These are phyloP conservation scores for Musa troglodytarum DNA, from an alignment of 176 grass and related monocot species.

Conservation along the genomic window DNA sequence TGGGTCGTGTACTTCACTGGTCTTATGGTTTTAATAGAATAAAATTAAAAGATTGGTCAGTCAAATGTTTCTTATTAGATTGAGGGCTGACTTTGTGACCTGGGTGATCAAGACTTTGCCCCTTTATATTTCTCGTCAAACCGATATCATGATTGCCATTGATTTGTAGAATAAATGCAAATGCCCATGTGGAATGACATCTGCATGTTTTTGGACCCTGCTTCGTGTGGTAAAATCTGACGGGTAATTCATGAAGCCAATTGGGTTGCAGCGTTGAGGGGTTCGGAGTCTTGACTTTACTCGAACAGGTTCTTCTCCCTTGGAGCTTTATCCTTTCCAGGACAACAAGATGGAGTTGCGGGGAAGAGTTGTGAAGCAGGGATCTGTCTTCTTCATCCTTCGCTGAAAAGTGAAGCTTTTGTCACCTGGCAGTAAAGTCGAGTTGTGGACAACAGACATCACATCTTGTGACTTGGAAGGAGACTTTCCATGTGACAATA, in stretches of 20 bases:
- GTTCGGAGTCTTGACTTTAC: not conserved
- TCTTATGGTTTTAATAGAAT: not conserved
- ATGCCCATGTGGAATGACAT: not conserved
- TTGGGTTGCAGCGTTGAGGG: not conserved
- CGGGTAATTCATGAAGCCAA: not conserved
- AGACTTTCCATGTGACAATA: not conserved
- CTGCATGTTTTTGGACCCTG: not conserved
- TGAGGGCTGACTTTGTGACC: no score
- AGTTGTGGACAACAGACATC: not conserved
- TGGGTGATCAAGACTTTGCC: no score
- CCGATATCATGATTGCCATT: not conserved
- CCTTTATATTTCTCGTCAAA: not conserved
- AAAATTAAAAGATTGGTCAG: no score
- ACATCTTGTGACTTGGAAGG: not conserved
- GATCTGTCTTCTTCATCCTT: not conserved
- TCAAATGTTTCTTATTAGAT: no score
- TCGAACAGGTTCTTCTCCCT: not conserved
- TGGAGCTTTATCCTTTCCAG: not conserved
- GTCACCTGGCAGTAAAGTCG: not conserved
- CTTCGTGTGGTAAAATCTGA: not conserved
- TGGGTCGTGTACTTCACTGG: not conserved
- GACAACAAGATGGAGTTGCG: not conserved
- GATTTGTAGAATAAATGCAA: not conserved
- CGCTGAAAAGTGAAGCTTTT: not conserved
- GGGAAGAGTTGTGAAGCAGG: not conserved